These are phyloP conservation scores for Amphicarpaea edgeworthii DNA, from an alignment of 306 rosid species.

Conservation along the genomic window DNA sequence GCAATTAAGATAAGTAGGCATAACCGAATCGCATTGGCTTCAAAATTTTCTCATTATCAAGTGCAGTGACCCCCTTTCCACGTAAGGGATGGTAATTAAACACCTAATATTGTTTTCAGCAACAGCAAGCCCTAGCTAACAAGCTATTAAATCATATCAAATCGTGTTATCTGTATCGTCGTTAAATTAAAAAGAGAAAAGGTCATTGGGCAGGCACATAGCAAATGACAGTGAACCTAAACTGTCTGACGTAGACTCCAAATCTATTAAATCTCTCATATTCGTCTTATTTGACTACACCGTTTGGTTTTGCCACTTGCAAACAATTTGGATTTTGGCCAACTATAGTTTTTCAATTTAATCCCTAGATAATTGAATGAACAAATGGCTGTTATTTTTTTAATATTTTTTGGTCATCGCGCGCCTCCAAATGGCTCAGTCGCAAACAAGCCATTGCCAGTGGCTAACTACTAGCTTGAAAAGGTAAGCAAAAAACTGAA, in stretches of 20 bases:
- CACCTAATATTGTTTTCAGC: neutral
- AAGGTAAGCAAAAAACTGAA: neutral
- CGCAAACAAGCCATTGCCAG: neutral
- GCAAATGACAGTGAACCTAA: conserved; percentile 16
- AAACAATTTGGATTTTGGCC: conserved; percentile 36
- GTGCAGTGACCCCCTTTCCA: neutral
- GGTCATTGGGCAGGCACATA: neutral
- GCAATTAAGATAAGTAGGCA: neutral
- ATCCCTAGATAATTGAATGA: neutral
- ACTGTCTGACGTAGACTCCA: neutral
- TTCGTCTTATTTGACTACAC: conserved; percentile 23
- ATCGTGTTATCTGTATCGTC: neutral
- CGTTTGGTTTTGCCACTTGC: conserved; percentile 22
- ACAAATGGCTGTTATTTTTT: neutral
- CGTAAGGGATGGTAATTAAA: conserved; percentile 21
- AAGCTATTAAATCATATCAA: conserved; percentile 11
- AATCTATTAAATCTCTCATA: conserved; percentile 1
- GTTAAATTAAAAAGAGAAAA: neutral
- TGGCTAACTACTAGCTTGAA: neutral
- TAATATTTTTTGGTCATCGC: neutral
- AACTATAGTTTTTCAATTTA: neutral
- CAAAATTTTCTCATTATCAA: conserved; percentile 1
- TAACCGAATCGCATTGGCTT: conserved; percentile 4
- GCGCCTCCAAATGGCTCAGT: neutral
- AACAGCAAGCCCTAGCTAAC: neutral